Evolutionary conservation across 2,329 filamentous ascomycete species (phyloP), one percentile per base, ranked within the genome.

Genomic region (Ophiostoma novo-ulmi): DNA sequence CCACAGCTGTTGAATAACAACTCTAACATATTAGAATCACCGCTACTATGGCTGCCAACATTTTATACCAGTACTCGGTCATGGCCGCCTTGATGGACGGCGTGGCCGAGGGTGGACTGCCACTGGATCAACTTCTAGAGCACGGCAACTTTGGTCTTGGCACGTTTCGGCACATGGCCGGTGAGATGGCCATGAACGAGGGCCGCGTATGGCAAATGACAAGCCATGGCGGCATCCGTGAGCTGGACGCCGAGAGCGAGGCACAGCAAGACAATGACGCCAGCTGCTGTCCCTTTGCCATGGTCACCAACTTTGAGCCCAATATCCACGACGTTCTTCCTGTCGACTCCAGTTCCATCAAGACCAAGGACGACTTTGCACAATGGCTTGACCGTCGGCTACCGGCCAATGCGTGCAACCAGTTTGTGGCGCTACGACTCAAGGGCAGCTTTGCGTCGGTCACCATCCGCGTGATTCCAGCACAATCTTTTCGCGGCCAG

Each of bases 41-140:
- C n/a, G 41, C 22, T 26, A 8, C 3, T 2, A 67, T 67, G 65
- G 39, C 38, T 35, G 5, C n/a, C n/a, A 67, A 67, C 65, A 39
- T 31, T 14, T 22, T 67, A 22, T 67, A 67, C 39, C 65, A 67
- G 22, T 67, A 44, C 65, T 67, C 65, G 38, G 39, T 67, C 65
- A 67, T 67, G 65, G 65, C 65, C 38, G 65, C 65, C 38, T 20
- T 67, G n/a, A 67, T 67, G 38, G 65, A 67, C 65, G 65, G 65
- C 39, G 65, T 67, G 22, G 65, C 65, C n/a, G 65, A 67, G 39
- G 13, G 44, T 6, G 65, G 65, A 3, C 65, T 67, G 65, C 65
- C 65, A 22, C 39, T 67, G n/a, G 65, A n/a, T 5, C 38, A 48
- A 22, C 22, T 67, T 10, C 65, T 41, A 22, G 39, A 17, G 39